Evolutionary conservation across 176 grass and related monocot genomes (phyloP).

Genomic region (Carex myosuroides): DNA sequence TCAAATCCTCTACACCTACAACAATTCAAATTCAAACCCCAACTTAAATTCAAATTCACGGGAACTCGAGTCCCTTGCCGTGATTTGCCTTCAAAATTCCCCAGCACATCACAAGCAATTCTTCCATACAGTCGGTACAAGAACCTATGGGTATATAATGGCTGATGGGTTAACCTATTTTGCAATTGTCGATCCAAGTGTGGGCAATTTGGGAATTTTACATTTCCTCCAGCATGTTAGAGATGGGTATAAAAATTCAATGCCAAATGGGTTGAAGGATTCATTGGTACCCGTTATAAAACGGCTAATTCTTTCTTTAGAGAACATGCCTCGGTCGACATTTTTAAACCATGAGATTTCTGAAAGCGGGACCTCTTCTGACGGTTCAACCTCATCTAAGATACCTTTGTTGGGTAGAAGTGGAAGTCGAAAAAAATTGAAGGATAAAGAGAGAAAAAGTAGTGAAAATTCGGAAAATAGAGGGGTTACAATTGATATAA

Average conservation of each 20-base stretch:
- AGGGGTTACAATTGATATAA: conserved; percentile 49
- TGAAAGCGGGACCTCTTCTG: conserved; percentile 17
- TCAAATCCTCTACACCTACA: conserved; percentile 60
- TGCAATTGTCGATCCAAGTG: conserved; percentile 70
- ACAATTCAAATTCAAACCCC: conserved; percentile 37
- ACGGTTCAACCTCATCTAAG: conserved; percentile 47
- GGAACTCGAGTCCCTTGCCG: conserved; percentile 35
- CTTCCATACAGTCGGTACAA: conserved; percentile 47
- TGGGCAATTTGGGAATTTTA: conserved; percentile 53
- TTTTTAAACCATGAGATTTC: conserved; percentile 31
- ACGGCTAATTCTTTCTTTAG: conserved; percentile 55
- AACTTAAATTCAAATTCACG: not conserved
- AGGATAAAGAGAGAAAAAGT: conserved; percentile 54
- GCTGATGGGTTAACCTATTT: conserved; percentile 65
- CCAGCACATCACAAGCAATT: conserved; percentile 52
- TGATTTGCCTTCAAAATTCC: conserved; percentile 54
- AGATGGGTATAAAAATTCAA: conserved; percentile 35
- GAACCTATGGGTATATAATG: conserved; percentile 62
- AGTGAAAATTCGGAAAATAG: conserved; percentile 28
- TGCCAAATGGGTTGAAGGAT: conserved; percentile 38
- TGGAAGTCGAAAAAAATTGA: conserved; percentile 40
- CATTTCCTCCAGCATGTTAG: conserved; percentile 60
- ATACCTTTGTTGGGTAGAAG: conserved; percentile 56
- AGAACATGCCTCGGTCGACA: conserved; percentile 65
- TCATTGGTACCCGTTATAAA: conserved; percentile 62